Conservation (phyloP, 805 yeast genomes). For the Ogataea pini region DNA sequence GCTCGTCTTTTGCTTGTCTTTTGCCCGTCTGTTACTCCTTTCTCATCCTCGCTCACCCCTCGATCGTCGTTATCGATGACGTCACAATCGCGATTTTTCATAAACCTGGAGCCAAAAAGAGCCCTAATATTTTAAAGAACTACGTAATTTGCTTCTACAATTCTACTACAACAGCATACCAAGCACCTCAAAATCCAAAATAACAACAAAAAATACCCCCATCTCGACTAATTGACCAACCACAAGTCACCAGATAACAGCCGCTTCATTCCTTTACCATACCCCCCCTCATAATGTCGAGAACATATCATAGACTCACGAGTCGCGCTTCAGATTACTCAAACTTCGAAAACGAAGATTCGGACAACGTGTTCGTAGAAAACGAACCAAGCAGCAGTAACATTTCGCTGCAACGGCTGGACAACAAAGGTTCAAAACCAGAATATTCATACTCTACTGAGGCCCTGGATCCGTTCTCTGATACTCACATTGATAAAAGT, state of each 20-base stretch:
- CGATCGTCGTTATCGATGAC: neutral
- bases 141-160: neutral
- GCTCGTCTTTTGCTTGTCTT: too few species aligned
- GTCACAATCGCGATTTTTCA: conserved; percentile 4
- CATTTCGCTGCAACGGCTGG: conserved; percentile 11
- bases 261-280: too few species aligned
- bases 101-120: neutral
- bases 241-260: neutral
- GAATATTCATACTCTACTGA: conserved; percentile 16
- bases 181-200: neutral
- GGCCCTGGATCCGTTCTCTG: neutral
- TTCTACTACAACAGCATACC: neutral
- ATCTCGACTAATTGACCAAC: neutral
- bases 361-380: conserved; percentile 15
- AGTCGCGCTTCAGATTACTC: conserved; percentile 11
- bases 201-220: neutral
- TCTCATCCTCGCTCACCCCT: neutral
- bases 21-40: too few species aligned
- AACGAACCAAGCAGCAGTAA: conserved; percentile 8
- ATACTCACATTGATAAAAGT: neutral
- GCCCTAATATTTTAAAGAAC: neutral
- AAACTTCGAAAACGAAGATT: conserved; percentile 14
- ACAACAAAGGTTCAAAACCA: conserved; percentile 8
- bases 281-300: conserved; percentile 12
- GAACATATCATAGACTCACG: conserved; percentile 18